Percentiles rank a stretch among this genome's conserved stretches.
Conservation (phyloP, 1,139 yeast genomes). For the Meyerozyma carpophila region DNA sequence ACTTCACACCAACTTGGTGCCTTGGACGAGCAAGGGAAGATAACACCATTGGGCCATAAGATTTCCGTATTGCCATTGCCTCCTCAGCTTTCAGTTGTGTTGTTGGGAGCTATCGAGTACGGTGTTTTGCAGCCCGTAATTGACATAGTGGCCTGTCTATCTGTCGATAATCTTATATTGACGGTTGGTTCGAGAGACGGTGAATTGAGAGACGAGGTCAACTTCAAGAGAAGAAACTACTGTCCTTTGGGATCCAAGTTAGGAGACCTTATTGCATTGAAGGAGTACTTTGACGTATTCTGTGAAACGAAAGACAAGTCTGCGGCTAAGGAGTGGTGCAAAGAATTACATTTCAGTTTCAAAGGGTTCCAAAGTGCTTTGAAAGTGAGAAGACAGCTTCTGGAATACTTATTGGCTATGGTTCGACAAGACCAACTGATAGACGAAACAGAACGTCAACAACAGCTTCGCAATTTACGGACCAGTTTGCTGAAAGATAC, state of each 20-base stretch:
- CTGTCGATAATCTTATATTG: conserved; percentile 81
- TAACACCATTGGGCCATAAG: conserved; percentile 71
- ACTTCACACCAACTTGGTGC: conserved; percentile 79
- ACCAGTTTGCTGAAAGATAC: conserved; percentile 20
- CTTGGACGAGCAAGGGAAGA: conserved; percentile 64
- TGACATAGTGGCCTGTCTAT: conserved; percentile 87
- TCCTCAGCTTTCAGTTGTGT: conserved; percentile 88
- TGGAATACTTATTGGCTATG: conserved; percentile 58
- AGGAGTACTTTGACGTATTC: conserved; percentile 69
- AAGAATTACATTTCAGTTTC: conserved; percentile 64
- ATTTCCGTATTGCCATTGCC: conserved; percentile 89
- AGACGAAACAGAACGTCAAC: conserved; percentile 21
- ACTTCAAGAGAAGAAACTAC: conserved; percentile 51
- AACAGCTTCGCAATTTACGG: conserved; percentile 20
- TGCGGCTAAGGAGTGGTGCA: conserved; percentile 70
- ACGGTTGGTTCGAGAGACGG: conserved; percentile 60
- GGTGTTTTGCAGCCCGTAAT: conserved; percentile 63
- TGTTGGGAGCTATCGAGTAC: conserved; percentile 59
- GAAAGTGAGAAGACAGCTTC: conserved; percentile 70
- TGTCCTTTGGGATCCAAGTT: conserved; percentile 65
- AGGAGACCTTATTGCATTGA: conserved; percentile 83
- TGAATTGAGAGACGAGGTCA: conserved; percentile 77
- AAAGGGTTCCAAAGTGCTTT: conserved; percentile 78
- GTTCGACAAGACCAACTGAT: conserved; percentile 34
- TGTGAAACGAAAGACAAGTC: conserved; percentile 38